These are phyloP conservation scores for Phytophthora palmivora DNA, from an alignment of 352 stramenopile species.

Conservation along the genomic window DNA sequence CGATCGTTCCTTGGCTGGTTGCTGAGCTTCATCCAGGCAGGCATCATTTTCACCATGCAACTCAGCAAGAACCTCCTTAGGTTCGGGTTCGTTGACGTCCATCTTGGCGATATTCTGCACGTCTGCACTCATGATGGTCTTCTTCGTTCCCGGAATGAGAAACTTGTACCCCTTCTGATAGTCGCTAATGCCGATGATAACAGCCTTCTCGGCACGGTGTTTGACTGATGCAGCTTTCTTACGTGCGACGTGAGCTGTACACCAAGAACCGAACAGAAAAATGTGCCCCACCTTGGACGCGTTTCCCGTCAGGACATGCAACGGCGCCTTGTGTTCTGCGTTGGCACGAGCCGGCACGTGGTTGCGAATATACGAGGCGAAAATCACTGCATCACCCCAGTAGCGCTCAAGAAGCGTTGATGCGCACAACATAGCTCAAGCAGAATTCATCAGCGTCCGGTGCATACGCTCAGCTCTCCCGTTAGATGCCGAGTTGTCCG, in stretches of 20 bases:
- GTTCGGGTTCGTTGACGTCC: background rate
- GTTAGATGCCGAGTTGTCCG: background rate
- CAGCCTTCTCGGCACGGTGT: background rate
- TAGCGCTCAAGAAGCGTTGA: background rate
- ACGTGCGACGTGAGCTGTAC: background rate
- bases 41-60: too few relatives aligned
- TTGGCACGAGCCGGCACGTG: background rate
- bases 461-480: background rate
- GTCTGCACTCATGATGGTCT: background rate
- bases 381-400: background rate
- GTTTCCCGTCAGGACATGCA: background rate
- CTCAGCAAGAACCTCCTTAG: background rate
- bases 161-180: background rate
- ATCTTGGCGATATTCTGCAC: background rate
- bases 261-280: background rate
- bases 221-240: background rate
- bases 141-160: background rate
- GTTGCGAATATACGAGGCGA: slow-evolving; percentile 6
- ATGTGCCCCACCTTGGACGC: background rate
- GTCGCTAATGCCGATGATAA: background rate
- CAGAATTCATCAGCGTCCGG: slow-evolving; percentile 1
- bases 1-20: too few relatives aligned
- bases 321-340: background rate
- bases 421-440: background rate
- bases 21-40: too few relatives aligned